A percentile compares a stretch with the other conserved stretches of the same genome.
These are phyloP conservation scores for Teratosphaeria gauchensis DNA, from an alignment of 2,329 filamentous ascomycete genomes.

Conservation along the genomic window DNA sequence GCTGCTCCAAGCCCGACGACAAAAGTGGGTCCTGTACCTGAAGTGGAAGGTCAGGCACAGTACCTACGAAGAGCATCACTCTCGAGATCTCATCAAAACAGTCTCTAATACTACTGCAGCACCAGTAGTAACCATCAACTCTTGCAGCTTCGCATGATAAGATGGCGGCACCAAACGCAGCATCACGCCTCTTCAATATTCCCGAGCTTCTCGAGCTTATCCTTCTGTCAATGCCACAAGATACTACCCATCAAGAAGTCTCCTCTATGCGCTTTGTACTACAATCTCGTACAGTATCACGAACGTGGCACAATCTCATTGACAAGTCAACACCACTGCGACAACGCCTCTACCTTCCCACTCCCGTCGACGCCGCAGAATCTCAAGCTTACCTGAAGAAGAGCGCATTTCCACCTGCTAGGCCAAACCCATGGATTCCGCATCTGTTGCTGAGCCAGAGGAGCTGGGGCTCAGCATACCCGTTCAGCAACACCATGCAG, in stretches of 20 bases:
- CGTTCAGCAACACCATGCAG: conserved; percentile 9
- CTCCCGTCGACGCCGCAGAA: conserved; percentile 3
- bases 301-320: conserved; percentile 11
- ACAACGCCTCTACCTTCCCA: conserved; percentile 10
- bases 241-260: conserved; percentile 12
- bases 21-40: too few relatives aligned
- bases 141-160: too few relatives aligned
- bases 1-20: too few relatives aligned
- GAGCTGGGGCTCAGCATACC: conserved; percentile 15
- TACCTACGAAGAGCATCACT: too few relatives aligned
- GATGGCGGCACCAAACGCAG: too few relatives aligned
- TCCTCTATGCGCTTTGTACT: conserved; percentile 8
- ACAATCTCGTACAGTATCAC: conserved; percentile 6
- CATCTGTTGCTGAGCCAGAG: conserved; percentile 12
- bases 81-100: too few relatives aligned
- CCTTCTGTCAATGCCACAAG: conserved; percentile 6
- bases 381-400: conserved; percentile 6
- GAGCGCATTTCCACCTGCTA: conserved; percentile 8
- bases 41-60: too few relatives aligned
- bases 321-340: conserved; percentile 8
- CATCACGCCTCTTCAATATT: too few relatives aligned
- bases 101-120: too few relatives aligned
- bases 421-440: conserved; percentile 15
- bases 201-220: too few relatives aligned
- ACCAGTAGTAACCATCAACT: too few relatives aligned